A percentile compares a stretch with the other conserved stretches of the same genome.
These are phyloP conservation scores for Arabidopsis hybrid DNA, from an alignment of 441 rosid genomes.

Conservation along the genomic window DNA sequence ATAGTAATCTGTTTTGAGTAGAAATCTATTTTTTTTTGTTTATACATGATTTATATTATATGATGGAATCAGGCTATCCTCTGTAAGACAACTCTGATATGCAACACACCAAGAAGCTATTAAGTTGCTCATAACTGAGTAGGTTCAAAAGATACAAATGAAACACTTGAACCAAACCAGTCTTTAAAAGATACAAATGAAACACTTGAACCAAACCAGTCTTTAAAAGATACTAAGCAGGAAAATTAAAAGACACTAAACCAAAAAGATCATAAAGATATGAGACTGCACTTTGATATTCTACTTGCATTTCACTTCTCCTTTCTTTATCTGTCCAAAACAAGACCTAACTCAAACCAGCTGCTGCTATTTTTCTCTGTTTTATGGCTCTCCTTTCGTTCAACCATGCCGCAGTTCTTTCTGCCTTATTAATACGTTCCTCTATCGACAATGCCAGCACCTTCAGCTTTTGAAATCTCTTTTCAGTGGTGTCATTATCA, in stretches of 20 bases:
- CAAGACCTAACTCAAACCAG: not conserved
- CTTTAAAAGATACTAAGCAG: not conserved
- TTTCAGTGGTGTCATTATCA: not conserved
- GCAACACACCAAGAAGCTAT: not conserved
- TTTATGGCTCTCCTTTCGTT: not conserved
- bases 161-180: too few relatives aligned
- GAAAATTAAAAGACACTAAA: not conserved
- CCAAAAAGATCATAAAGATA: not conserved
- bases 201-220: too few relatives aligned
- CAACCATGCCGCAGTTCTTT: slow-evolving; percentile 1
- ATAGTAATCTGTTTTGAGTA: too few relatives aligned
- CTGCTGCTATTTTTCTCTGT: not conserved
- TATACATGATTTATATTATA: too few relatives aligned
- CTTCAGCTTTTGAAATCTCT: slow-evolving; percentile 5
- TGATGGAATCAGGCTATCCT: not conserved
- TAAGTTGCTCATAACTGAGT: not conserved
- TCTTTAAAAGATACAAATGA: too few relatives aligned
- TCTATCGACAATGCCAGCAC: not conserved
- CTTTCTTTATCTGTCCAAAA: not conserved
- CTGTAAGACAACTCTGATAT: not conserved
- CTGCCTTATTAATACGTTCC: not conserved
- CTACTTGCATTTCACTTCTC: not conserved
- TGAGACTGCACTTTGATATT: slow-evolving; percentile 19
- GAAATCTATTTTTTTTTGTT: too few relatives aligned
- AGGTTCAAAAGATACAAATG: not conserved